Conservation (phyloP, 768 basidiomycete genomes). For the Lyophyllum atratum region DNA sequence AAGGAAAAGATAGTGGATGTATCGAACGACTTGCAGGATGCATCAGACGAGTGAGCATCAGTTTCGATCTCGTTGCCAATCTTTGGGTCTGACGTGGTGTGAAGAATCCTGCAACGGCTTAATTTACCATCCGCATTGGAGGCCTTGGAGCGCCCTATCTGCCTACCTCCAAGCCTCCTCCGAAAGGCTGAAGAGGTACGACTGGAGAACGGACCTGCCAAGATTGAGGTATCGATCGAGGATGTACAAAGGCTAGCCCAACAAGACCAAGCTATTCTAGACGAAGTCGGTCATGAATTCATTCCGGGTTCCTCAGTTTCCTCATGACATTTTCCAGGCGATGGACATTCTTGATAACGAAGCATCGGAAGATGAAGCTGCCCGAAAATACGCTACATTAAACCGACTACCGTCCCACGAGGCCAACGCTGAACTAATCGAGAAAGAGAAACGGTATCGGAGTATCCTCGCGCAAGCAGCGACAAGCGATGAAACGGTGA, state of each 20-base stretch:
- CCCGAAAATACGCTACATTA: slow-evolving; percentile 50
- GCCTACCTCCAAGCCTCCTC: slow-evolving; percentile 85
- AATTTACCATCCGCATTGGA: slow-evolving; percentile 88
- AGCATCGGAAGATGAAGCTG: slow-evolving; percentile 79
- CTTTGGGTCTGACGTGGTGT: not conserved
- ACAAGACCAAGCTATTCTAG: slow-evolving; percentile 61
- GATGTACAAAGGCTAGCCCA: slow-evolving; percentile 69
- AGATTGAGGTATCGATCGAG: slow-evolving; percentile 71
- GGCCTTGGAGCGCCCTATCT: slow-evolving; percentile 83
- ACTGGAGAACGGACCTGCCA: slow-evolving; percentile 70
- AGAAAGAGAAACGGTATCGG: slow-evolving; percentile 72
- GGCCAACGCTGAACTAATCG: slow-evolving; percentile 73
- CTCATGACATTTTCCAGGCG: slow-evolving; percentile 47
- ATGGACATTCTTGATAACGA: slow-evolving; percentile 91
- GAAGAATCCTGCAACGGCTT: slow-evolving; percentile 65
- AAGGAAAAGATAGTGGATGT: slow-evolving; percentile 64
- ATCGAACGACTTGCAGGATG: slow-evolving; percentile 63
- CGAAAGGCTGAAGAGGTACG: slow-evolving; percentile 86
- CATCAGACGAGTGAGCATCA: slow-evolving; percentile 56
- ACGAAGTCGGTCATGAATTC: slow-evolving; percentile 57
- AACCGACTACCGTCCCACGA: slow-evolving; percentile 71
- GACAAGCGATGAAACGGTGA: slow-evolving; percentile 74
- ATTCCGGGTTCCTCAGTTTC: not conserved
- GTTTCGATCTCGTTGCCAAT: not conserved
- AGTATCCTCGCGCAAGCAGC: slow-evolving; percentile 71